Percentiles rank a stretch among this genome's conserved stretches.
Evolutionary conservation across 441 rosid genomes (phyloP).

Genomic region (Populus hybrid): DNA sequence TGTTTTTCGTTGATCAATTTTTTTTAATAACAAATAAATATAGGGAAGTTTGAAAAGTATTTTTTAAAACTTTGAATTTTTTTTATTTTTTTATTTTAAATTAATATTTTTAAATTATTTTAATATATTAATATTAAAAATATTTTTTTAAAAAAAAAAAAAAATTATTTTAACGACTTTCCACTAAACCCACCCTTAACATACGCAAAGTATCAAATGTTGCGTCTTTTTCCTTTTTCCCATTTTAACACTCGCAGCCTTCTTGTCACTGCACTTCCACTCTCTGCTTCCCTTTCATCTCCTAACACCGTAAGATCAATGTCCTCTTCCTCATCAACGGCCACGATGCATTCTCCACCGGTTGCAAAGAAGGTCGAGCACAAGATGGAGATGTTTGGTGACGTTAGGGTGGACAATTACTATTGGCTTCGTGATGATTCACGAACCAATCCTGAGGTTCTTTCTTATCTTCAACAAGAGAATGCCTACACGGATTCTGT

Average conservation of each 20-base stretch:
- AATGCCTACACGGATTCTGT: slow-evolving; percentile 52
- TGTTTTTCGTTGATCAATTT: no score
- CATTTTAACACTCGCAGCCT: background rate
- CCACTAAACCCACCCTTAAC: no score
- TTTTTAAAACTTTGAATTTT: no score
- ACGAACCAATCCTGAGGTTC: slow-evolving; percentile 56
- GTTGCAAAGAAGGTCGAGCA: slow-evolving; percentile 80
- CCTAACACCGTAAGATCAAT: background rate
- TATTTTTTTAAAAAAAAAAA: no score
- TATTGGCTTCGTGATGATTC: slow-evolving; percentile 97
- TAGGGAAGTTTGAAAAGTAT: no score
- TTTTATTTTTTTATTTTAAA: no score
- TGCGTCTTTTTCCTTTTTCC: background rate
- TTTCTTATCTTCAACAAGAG: slow-evolving; percentile 63
- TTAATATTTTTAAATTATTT: no score
- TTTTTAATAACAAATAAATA: no score
- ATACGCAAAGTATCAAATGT: background rate
- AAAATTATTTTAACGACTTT: no score
- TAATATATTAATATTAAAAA: no score
- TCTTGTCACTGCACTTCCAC: background rate
- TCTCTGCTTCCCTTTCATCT: background rate
- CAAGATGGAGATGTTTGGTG: slow-evolving; percentile 74
- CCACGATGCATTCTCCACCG: slow-evolving; percentile 38
- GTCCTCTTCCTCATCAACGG: slow-evolving; percentile 5
- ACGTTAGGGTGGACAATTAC: slow-evolving; percentile 65